Base-by-base conservation (phyloP, 202 grass and related monocot species). In the Schoenoplectus triqueter region DNA sequence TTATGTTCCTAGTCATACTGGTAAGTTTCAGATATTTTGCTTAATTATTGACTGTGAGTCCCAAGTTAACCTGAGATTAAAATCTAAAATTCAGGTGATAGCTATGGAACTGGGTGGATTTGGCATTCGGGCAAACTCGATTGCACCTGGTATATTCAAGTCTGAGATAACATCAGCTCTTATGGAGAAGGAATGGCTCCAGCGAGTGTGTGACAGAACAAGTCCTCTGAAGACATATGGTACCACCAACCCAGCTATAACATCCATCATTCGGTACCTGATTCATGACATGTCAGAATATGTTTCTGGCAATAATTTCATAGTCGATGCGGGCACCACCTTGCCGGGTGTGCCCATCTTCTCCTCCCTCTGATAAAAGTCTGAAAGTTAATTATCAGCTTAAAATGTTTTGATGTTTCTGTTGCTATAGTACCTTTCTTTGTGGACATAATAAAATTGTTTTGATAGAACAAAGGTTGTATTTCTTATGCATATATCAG, bases 71-170 rank as follows among this genome's bases (percentile, higher is more conserved):
- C 7, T 56, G 31, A 31, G 31, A 31, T 31, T 31, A 31, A 31
- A 31, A 31, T 31, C 31, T 31, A 31, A 31, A 31, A 31, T 31
- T 55, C 59, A 85, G 87, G 63, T 88, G 5, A 88, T 88, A 73
- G 71, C 87, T n/a, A 22, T 85, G 82, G 87, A 85, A 63, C 73
- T 85, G 13, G 87, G 87, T 50, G 64, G 6, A 85, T 79, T 78
- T 71, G 83, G 82, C n/a, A 88, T 88, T 11, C 64, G 82, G 41
- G 87, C 77, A 22, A 88, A 84, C 72, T 68, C 81, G 22, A 84
- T 88, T 13, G 86, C 86, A 4, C 86, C 86, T 7, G 86, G 86
- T 67, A 17, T 88, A 74, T 88, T 88, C 70, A 68, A 67, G 13
- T 84, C 86, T 17, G 86, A 83, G 69, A 88, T 88, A 31, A 88